Conservation (phyloP, 768 basidiomycete genomes). For the Phaffia australis region DNA sequence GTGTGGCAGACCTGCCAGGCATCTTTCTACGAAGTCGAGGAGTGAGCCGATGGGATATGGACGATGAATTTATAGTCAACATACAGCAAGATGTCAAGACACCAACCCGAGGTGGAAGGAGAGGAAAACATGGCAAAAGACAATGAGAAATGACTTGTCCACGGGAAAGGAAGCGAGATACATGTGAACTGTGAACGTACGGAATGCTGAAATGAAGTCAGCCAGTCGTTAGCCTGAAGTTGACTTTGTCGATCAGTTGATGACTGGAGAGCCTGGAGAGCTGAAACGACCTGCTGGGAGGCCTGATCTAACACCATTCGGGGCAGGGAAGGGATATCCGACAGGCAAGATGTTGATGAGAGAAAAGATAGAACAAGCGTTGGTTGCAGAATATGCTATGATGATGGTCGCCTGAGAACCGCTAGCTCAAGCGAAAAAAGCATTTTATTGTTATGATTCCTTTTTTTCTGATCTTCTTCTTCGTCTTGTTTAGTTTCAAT, state of each 20-base stretch:
- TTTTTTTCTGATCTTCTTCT: too few species aligned
- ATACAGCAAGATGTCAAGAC: neutral
- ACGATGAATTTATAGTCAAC: neutral
- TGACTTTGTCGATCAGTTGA: constrained; percentile 17
- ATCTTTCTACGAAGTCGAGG: constrained; percentile 59
- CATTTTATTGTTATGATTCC: too few species aligned
- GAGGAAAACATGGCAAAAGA: neutral
- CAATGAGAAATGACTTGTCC: neutral
- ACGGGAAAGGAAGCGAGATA: neutral
- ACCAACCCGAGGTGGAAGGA: too few species aligned
- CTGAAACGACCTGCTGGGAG: constrained; percentile 22
- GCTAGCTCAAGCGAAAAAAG: too few species aligned
- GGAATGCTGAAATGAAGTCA: constrained; percentile 26
- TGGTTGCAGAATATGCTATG: too few species aligned
- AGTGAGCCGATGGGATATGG: neutral
- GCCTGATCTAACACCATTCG: too few species aligned
- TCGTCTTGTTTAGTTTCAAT: too few species aligned
- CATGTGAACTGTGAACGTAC: constrained; percentile 2
- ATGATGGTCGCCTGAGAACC: too few species aligned
- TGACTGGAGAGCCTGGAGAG: constrained; percentile 17
- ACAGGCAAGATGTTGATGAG: too few species aligned
- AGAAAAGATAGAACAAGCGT: too few species aligned
- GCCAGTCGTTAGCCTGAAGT: constrained; percentile 25
- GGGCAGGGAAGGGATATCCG: too few species aligned
- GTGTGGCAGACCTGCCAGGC: constrained; percentile 94